These are phyloP conservation scores for Plectosphaerella cucumerina DNA, from an alignment of 2,329 filamentous ascomycete species.

Conservation along the genomic window DNA sequence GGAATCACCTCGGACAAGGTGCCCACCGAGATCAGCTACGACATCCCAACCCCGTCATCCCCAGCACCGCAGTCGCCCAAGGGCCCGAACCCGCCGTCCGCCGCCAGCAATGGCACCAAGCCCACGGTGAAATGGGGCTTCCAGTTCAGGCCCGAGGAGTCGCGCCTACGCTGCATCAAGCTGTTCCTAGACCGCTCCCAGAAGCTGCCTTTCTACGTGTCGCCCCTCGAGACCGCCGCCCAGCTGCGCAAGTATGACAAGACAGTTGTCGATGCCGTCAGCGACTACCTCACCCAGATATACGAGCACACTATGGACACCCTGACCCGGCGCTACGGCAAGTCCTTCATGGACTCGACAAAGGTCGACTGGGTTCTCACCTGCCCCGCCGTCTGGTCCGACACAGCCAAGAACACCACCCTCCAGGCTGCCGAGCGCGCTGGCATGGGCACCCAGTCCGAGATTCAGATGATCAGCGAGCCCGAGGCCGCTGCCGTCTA, in stretches of 20 bases:
- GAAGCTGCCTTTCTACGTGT: constrained; percentile 77
- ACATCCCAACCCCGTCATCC: constrained; percentile 16
- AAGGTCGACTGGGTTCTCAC: constrained; percentile 77
- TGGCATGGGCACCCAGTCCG: constrained; percentile 67
- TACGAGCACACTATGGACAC: constrained; percentile 77
- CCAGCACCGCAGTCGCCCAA: constrained; percentile 5
- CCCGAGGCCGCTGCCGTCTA: constrained; percentile 78
- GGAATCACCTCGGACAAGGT: constrained; percentile 88
- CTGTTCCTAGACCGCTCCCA: constrained; percentile 77
- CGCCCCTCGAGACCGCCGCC: constrained; percentile 70
- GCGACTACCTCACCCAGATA: constrained; percentile 74
- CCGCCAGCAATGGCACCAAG: constrained; percentile 31
- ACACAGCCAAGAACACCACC: constrained; percentile 80
- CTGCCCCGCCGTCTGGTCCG: constrained; percentile 80
- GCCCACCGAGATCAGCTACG: constrained; percentile 70
- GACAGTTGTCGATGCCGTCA: constrained; percentile 74
- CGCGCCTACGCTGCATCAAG: constrained; percentile 76
- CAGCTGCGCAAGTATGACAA: constrained; percentile 72
- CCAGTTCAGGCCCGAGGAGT: constrained; percentile 74
- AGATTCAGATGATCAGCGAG: constrained; percentile 76
- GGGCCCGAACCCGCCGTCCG: constrained; percentile 23
- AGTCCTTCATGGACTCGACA: constrained; percentile 72
- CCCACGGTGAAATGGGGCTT: constrained; percentile 72
- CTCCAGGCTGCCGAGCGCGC: constrained; percentile 72
- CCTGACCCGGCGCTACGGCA: constrained; percentile 68